Conservation (phyloP, 176 grass and related monocot species). For the Oryza meridionalis region DNA sequence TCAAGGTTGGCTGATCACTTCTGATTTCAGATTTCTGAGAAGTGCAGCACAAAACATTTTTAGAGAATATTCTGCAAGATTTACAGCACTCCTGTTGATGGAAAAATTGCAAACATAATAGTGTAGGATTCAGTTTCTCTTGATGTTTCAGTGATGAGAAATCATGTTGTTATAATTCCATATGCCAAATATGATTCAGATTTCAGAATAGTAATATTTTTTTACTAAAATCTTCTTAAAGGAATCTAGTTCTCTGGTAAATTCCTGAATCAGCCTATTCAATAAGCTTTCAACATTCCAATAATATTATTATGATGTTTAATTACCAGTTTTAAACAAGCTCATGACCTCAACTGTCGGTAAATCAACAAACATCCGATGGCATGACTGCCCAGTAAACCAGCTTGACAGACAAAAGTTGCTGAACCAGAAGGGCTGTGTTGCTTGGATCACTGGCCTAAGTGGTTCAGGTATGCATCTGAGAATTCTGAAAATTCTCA, state of each 20-base stretch:
- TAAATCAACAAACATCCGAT: conserved; percentile 68
- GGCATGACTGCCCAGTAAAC: conserved; percentile 75
- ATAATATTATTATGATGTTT: neutral
- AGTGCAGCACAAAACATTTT: too few species aligned
- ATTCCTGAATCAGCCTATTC: neutral
- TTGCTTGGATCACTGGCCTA: conserved; percentile 84
- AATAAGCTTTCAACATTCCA: neutral
- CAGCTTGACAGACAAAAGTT: conserved; percentile 54
- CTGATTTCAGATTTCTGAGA: too few species aligned
- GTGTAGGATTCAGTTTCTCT: neutral
- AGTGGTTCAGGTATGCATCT: conserved; percentile 69
- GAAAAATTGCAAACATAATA: too few species aligned
- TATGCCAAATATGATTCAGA: neutral
- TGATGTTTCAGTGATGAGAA: neutral
- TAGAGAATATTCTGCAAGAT: too few species aligned
- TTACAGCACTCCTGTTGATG: too few species aligned
- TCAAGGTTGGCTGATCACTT: too few species aligned
- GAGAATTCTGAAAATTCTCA: neutral
- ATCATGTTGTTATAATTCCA: neutral
- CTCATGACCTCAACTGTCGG: conserved; percentile 47
- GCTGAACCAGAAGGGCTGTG: conserved; percentile 76
- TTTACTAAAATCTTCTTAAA: neutral
- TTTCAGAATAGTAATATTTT: neutral
- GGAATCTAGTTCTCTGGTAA: neutral
- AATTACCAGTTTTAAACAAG: conserved; percentile 28